These are phyloP conservation scores for Populus deltoides DNA, from an alignment of 345 rosid genomes.

Conservation along the genomic window DNA sequence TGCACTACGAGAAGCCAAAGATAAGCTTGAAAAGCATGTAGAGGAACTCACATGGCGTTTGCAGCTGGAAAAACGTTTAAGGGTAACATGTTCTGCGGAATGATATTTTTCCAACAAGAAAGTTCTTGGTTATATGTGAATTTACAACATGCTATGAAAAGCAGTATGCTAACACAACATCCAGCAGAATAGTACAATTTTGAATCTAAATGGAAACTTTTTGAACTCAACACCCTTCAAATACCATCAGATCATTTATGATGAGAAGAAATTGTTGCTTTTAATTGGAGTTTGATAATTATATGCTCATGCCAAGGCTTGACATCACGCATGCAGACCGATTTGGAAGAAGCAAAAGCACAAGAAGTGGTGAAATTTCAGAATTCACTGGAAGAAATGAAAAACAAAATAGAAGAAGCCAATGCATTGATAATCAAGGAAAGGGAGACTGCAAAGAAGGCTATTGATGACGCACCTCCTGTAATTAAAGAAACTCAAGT, in stretches of 20 bases:
- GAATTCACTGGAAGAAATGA: constrained; percentile 35
- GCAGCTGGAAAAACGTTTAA: constrained; percentile 46
- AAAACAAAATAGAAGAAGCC: constrained; percentile 44
- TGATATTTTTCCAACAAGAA: constrained; percentile 1
- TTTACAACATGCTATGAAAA: neutral
- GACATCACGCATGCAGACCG: constrained; percentile 32
- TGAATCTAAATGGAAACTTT: neutral
- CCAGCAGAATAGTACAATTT: neutral
- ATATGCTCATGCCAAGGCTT: constrained; percentile 8
- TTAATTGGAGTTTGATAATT: neutral
- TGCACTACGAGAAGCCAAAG: constrained; percentile 48
- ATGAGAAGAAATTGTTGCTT: neutral
- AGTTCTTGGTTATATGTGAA: neutral
- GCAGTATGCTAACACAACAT: neutral
- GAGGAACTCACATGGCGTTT: constrained; percentile 55
- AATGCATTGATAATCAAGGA: constrained; percentile 34
- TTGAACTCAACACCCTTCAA: neutral
- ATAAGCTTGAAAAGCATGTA: constrained; percentile 49
- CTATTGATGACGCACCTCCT: constrained; percentile 52
- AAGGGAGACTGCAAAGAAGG: constrained; percentile 40
- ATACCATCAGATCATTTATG: neutral
- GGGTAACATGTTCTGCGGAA: constrained; percentile 26
- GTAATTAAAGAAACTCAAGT: constrained; percentile 50
- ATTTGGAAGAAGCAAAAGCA: constrained; percentile 46
- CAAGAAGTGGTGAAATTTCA: constrained; percentile 44